phyloP scores from a whole-genome alignment of 2,329 filamentous ascomycete genomes.

The Davidsoniella australis region DNA sequence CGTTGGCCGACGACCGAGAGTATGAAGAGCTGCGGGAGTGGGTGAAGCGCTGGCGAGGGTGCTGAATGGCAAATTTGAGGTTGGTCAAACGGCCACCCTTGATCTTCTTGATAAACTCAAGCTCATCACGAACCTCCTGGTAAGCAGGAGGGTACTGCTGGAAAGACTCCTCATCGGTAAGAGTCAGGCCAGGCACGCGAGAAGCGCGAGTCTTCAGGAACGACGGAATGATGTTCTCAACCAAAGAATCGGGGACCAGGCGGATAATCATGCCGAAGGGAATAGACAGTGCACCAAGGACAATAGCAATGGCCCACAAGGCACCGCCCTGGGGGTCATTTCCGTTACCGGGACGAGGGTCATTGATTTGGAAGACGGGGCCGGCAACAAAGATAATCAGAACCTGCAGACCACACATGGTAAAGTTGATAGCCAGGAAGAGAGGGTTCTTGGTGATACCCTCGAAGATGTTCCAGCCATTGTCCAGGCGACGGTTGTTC shows the following conservation, averaged over 20 bases:
- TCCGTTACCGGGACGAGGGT: constrained; percentile 18
- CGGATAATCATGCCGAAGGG: constrained; percentile 70
- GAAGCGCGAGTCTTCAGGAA: constrained; percentile 32
- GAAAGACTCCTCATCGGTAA: constrained; percentile 51
- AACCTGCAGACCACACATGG: constrained; percentile 81
- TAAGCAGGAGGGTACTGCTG: constrained; percentile 54
- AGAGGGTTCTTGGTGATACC: constrained; percentile 72
- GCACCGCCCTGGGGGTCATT: constrained; percentile 41
- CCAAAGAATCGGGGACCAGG: constrained; percentile 57
- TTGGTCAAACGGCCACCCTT: constrained; percentile 71
- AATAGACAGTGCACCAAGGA: constrained; percentile 70
- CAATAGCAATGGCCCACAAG: constrained; percentile 77
- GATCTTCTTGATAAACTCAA: constrained; percentile 62
- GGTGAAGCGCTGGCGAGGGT: constrained; percentile 40
- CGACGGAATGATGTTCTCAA: constrained; percentile 35
- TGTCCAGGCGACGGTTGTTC: constrained; percentile 91
- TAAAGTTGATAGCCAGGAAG: constrained; percentile 67
- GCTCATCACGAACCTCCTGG: constrained; percentile 60
- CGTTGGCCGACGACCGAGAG: constrained; percentile 43
- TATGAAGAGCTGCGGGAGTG: constrained; percentile 43
- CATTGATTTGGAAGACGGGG: constrained; percentile 53
- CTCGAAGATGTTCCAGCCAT: constrained; percentile 90
- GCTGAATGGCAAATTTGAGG: constrained; percentile 59
- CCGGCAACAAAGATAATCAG: constrained; percentile 83
- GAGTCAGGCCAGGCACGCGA: constrained; percentile 35